phyloP scores from a whole-genome alignment of 345 rosid species.

The Mercurialis annua region DNA sequence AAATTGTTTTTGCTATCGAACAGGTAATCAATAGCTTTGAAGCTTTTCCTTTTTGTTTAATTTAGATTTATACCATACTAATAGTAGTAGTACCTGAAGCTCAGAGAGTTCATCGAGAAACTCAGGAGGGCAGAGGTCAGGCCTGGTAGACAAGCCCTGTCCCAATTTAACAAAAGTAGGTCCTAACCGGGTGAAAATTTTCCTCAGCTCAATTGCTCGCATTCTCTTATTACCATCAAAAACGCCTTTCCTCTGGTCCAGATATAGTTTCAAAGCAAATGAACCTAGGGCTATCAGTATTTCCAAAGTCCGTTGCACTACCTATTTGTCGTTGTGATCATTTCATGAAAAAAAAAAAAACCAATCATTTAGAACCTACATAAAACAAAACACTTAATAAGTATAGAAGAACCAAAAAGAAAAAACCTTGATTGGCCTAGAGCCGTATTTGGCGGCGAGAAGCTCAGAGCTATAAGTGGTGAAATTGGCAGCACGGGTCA shows the following conservation, averaged over 20 bases:
- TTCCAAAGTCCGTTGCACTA: conserved; percentile 61
- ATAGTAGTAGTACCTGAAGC: conserved; percentile 77
- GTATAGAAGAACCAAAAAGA: conserved; percentile 2
- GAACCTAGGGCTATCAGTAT: conserved; percentile 63
- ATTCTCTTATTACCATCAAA: conserved; percentile 64
- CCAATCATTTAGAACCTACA: conserved; percentile 36
- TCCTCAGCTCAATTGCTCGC: conserved; percentile 61
- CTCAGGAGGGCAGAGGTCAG: conserved; percentile 92
- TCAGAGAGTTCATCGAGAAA: conserved; percentile 84
- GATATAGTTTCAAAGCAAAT: conserved; percentile 55
- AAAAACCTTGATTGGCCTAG: conserved; percentile 69
- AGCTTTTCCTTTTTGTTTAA: too few species aligned
- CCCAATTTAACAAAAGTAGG: conserved; percentile 97
- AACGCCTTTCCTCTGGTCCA: conserved; percentile 66
- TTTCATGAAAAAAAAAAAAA: too few species aligned
- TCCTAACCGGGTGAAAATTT: conserved; percentile 76
- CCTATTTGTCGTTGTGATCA: conserved; percentile 75
- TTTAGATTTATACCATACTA: too few species aligned
- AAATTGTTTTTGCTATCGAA: too few species aligned
- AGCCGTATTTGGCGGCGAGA: conserved; percentile 62
- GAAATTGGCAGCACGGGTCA: conserved; percentile 81
- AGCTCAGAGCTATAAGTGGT: conserved; percentile 71
- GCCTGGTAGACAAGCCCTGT: conserved; percentile 95
- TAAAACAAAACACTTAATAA: background rate
- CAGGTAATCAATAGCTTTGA: too few species aligned